Evolutionary conservation across 2,329 filamentous ascomycete species (phyloP).

Genomic region (Trichoderma simmonsii): DNA sequence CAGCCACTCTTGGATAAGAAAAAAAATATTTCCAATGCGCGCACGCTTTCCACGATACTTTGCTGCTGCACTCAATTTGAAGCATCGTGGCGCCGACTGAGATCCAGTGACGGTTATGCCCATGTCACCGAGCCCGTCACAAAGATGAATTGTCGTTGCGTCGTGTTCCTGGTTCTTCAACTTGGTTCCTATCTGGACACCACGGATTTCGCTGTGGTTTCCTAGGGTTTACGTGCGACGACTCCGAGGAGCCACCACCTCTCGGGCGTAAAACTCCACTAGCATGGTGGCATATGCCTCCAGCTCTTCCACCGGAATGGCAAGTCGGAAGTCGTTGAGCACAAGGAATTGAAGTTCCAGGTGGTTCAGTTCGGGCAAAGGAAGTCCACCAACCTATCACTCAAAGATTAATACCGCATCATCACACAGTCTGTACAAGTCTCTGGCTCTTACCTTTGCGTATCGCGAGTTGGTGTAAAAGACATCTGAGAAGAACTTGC

Average conservation of each 20-base stretch:
- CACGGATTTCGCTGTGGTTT: neutral
- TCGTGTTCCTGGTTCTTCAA: neutral
- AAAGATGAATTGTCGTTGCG: neutral
- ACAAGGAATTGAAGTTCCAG: constrained; percentile 93
- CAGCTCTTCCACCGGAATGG: constrained; percentile 89
- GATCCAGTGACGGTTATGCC: neutral
- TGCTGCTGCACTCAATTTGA: neutral
- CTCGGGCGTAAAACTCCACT: constrained; percentile 93
- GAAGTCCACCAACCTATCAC: constrained; percentile 82
- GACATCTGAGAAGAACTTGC: constrained; percentile 98
- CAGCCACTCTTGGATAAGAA: neutral
- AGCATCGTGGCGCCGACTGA: neutral
- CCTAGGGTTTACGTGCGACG: neutral
- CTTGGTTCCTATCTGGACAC: neutral
- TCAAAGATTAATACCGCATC: constrained; percentile 19
- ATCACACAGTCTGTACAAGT: neutral
- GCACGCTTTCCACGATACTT: neutral
- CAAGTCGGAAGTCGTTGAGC: constrained; percentile 92
- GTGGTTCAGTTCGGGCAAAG: constrained; percentile 89
- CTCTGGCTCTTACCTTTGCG: constrained; percentile 70
- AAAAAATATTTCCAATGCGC: neutral
- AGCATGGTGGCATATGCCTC: constrained; percentile 98
- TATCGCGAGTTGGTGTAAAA: constrained; percentile 99
- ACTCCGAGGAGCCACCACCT: constrained; percentile 57
- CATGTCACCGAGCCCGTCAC: constrained; percentile 1